Conservation (phyloP, 495 filamentous ascomycete species). For the Lindgomyces ingoldianus region DNA sequence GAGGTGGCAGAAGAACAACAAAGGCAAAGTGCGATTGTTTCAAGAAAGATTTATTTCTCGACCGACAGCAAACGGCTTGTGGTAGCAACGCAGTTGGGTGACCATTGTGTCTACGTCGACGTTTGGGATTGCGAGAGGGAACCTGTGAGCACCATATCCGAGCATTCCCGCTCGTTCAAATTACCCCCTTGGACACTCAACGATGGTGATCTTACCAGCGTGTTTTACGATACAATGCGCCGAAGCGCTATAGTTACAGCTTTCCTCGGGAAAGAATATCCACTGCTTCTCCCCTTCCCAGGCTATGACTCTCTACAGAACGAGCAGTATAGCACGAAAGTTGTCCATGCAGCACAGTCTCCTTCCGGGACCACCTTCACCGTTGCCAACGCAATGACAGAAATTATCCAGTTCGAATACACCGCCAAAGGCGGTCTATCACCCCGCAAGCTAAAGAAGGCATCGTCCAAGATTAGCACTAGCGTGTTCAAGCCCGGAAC, state of each 20-base stretch:
- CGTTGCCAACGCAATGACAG: constrained; percentile 35
- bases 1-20: constrained; percentile 34
- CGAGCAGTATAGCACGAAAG: constrained; percentile 32
- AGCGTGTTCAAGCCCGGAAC: constrained; percentile 32
- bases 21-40: constrained; percentile 27
- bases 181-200: constrained; percentile 35
- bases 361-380: constrained; percentile 29
- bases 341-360: constrained; percentile 34
- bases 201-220: constrained; percentile 31
- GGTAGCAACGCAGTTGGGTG: constrained; percentile 33
- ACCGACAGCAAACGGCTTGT: constrained; percentile 29
- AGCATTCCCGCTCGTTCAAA: constrained; percentile 32
- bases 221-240: constrained; percentile 31
- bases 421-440: constrained; percentile 19
- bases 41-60: constrained; percentile 32
- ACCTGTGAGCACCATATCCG: constrained; percentile 33
- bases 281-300: constrained; percentile 31
- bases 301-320: constrained; percentile 34
- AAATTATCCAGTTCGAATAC: constrained; percentile 36
- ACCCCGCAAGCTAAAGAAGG: constrained; percentile 25
- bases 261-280: constrained; percentile 36
- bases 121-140: constrained; percentile 35
- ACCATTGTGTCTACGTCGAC: constrained; percentile 33
- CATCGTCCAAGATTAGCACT: constrained; percentile 20
- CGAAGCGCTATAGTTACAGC: constrained; percentile 31